These are phyloP conservation scores for Blastocystis sp. DNA, from an alignment of 352 stramenopile species.

Conservation along the genomic window DNA sequence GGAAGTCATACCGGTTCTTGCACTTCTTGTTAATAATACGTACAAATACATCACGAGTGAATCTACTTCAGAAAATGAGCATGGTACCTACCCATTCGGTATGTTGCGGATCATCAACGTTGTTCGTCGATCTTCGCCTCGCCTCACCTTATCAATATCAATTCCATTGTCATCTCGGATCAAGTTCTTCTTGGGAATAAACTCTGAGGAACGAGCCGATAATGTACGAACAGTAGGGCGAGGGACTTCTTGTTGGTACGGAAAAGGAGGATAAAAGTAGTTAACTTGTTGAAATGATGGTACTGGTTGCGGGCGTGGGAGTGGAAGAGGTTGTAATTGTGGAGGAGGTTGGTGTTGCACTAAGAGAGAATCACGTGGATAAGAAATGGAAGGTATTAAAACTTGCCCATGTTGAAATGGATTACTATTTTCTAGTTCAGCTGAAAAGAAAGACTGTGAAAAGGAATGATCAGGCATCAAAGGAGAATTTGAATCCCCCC, in stretches of 20 bases:
- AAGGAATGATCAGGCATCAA: no score
- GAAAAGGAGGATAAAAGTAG: not conserved
- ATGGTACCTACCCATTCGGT: conserved; percentile 91
- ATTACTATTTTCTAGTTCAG: no score
- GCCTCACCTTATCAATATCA: conserved; percentile 34
- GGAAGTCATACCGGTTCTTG: conserved; percentile 92
- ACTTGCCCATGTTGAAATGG: no score
- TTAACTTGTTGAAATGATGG: not conserved
- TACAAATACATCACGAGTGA: conserved; percentile 95
- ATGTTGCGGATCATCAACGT: conserved; percentile 99
- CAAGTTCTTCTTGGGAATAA: not conserved
- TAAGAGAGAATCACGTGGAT: no score
- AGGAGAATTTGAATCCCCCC: no score
- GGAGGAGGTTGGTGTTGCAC: no score
- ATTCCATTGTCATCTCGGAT: not conserved
- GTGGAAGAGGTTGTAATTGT: not conserved
- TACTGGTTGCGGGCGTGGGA: not conserved
- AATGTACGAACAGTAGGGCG: not conserved
- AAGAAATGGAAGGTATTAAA: no score
- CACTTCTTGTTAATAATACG: conserved; percentile 89
- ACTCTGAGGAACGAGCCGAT: not conserved
- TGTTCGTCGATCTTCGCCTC: conserved; percentile 84
- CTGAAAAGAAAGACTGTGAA: no score
- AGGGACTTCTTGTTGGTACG: not conserved
- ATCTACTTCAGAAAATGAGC: not conserved